Conservation (phyloP, 2,329 filamentous ascomycete species). For the Aspergillus unguis region DNA sequence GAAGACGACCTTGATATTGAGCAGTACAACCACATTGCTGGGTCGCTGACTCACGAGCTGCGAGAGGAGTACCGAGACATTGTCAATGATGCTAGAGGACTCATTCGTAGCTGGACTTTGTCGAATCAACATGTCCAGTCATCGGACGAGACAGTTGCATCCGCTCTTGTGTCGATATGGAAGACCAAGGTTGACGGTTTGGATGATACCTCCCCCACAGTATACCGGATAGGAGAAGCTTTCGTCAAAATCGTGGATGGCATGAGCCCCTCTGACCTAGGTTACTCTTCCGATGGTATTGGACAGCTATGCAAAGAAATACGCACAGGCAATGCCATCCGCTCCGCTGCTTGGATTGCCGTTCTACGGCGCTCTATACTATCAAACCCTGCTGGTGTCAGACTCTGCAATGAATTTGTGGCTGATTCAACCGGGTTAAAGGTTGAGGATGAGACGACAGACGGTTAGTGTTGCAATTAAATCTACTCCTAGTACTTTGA, state of each 20-base stretch:
- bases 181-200: conserved; percentile 32
- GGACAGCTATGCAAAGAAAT: conserved; percentile 35
- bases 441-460: conserved; percentile 39
- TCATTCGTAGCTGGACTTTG: conserved; percentile 46
- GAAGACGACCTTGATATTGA: conserved; percentile 60
- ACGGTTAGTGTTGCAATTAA: conserved; percentile 34
- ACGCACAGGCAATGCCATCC: conserved; percentile 43
- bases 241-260: conserved; percentile 41
- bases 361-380: conserved; percentile 50
- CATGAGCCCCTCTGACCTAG: conserved; percentile 24
- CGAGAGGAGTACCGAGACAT: conserved; percentile 54
- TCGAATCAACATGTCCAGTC: conserved; percentile 17
- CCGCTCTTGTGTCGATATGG: conserved; percentile 32
- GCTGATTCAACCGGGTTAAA: conserved; percentile 58
- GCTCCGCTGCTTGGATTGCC: conserved; percentile 47
- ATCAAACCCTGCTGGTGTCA: conserved; percentile 46
- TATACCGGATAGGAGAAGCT: conserved; percentile 40
- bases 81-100: conserved; percentile 49
- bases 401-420: conserved; percentile 59
- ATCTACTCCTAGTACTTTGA: not conserved
- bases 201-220: conserved; percentile 27
- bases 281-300: conserved; percentile 30
- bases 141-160: conserved; percentile 21
- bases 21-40: conserved; percentile 54
- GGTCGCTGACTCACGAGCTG: conserved; percentile 45